phyloP scores from a whole-genome alignment of 495 filamentous ascomycete genomes.

The Bryoglossum gracile region DNA sequence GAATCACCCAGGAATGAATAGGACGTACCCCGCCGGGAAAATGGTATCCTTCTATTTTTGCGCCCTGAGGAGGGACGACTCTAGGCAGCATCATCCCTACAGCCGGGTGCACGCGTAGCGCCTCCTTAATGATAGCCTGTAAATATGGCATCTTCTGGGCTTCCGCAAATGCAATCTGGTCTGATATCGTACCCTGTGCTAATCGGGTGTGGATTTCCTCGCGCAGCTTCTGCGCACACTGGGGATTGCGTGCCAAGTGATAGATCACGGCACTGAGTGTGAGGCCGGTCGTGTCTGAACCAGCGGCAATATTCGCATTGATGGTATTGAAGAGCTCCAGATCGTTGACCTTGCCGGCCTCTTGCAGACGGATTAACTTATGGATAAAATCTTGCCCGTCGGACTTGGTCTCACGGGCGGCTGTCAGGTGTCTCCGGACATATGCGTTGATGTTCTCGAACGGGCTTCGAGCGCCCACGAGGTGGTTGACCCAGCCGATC shows the following conservation, averaged over 20 bases:
- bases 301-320: slow-evolving; percentile 37
- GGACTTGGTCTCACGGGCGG: not conserved
- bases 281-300: slow-evolving; percentile 46
- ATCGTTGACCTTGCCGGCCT: slow-evolving; percentile 11
- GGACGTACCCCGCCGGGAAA: not conserved
- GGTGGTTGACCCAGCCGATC: not conserved
- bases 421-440: not conserved
- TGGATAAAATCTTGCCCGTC: not conserved
- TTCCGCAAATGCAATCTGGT: slow-evolving; percentile 32
- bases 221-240: slow-evolving; percentile 21
- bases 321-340: not conserved
- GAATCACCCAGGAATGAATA: not conserved
- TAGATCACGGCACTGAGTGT: slow-evolving; percentile 42
- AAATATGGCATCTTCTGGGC: slow-evolving; percentile 9
- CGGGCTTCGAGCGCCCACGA: not conserved
- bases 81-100: slow-evolving; percentile 11
- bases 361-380: not conserved
- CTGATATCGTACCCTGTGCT: not conserved
- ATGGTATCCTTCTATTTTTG: not conserved
- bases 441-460: no score
- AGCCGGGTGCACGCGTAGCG: slow-evolving; percentile 21
- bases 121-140: slow-evolving; percentile 29
- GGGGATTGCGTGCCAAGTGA: slow-evolving; percentile 37
- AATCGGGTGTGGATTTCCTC: not conserved
- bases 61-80: slow-evolving; percentile 10